Conservation (phyloP, 495 filamentous ascomycete species). For the Penicillium bovifimosum region DNA sequence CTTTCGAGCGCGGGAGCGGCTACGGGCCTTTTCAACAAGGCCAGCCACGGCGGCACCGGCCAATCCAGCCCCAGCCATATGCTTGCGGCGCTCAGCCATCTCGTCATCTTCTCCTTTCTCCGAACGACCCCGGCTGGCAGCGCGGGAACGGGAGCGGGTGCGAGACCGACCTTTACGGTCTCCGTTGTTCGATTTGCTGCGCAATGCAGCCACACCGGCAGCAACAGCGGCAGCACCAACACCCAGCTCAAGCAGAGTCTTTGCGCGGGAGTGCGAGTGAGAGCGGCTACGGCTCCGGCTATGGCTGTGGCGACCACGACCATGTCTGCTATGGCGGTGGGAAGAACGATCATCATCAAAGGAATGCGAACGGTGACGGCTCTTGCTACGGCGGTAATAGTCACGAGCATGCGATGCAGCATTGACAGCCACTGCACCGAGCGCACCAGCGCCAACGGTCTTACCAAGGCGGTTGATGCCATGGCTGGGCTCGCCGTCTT, state of each 20-base stretch:
- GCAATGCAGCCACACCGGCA: constrained; percentile 69
- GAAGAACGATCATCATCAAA: constrained; percentile 46
- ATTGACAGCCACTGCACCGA: constrained; percentile 80
- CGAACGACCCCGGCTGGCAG: constrained; percentile 39
- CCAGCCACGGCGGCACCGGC: constrained; percentile 76
- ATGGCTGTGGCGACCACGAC: constrained; percentile 33
- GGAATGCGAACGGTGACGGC: constrained; percentile 43
- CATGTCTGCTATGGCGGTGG: constrained; percentile 29
- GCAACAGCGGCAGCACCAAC: constrained; percentile 79
- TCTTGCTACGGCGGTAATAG: constrained; percentile 58
- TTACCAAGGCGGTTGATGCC: constrained; percentile 62
- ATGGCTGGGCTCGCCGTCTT: constrained; percentile 51
- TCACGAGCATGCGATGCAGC: constrained; percentile 66
- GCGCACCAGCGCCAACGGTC: constrained; percentile 70
- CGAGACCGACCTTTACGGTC: constrained; percentile 67
- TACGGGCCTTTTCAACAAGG: constrained; percentile 65
- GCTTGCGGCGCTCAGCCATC: constrained; percentile 57
- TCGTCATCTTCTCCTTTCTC: constrained; percentile 33
- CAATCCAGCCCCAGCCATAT: constrained; percentile 70
- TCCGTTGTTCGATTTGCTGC: constrained; percentile 59
- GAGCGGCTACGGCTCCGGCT: constrained; percentile 48
- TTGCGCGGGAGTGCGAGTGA: constrained; percentile 50
- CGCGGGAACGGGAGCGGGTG: constrained; percentile 37
- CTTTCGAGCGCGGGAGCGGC: constrained; percentile 59
- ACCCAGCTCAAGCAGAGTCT: constrained; percentile 64